Conservation (phyloP, 73 alveolate genomes). For the Paraurostyla sp. region DNA sequence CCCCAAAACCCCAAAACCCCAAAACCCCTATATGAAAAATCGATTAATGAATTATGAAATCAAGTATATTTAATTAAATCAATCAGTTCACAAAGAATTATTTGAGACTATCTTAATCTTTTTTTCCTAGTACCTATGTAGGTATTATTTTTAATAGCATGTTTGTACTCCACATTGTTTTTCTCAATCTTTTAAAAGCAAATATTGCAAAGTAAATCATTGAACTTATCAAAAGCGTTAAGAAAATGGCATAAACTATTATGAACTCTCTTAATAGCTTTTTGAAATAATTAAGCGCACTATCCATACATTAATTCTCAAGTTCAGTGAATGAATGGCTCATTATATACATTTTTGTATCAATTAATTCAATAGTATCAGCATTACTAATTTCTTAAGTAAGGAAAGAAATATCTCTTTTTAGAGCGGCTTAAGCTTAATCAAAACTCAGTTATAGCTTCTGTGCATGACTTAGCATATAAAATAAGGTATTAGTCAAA, state of each 20-base stretch:
- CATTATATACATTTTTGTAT: conserved; percentile 4
- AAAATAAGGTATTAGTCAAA: conserved; percentile 26
- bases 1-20: no score
- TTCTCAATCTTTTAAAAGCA: conserved; percentile 40
- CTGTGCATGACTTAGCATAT: conserved; percentile 28
- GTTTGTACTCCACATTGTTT: conserved; percentile 56
- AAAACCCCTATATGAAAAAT: no score
- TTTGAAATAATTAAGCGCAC: conserved; percentile 17
- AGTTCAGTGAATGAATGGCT: not conserved
- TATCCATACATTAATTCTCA: conserved; percentile 32
- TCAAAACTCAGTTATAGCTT: not conserved
- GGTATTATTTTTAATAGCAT: conserved; percentile 46
- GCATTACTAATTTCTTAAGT: not conserved
- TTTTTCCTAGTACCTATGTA: not conserved
- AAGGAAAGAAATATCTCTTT: not conserved
- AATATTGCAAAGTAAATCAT: conserved; percentile 2
- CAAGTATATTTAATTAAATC: no score
- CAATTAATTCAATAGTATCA: conserved; percentile 3
- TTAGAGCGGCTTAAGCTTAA: not conserved
- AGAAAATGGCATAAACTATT: conserved; percentile 9
- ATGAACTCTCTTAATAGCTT: conserved; percentile 20
- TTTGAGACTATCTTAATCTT: not conserved
- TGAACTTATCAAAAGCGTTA: not conserved
- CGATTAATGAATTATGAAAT: no score
- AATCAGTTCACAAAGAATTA: conserved; percentile 47